Evolutionary conservation across 305 asterid genomes (phyloP), one percentile per base, ranked within the genome.

Genomic region (Fraxinus latifolia): DNA sequence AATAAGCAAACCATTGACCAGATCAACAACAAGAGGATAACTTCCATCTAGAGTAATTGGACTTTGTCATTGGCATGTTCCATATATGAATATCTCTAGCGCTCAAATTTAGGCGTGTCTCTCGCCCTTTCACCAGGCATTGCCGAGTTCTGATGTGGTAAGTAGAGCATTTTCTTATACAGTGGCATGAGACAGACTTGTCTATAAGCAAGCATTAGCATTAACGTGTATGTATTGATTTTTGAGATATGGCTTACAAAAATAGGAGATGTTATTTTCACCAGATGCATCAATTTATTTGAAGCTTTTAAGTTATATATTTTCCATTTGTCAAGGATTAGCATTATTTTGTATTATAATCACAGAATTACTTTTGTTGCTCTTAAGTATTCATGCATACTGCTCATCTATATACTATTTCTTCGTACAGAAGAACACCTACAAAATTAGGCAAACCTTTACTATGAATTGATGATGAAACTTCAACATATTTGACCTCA

Each of bases 1-100:
- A 78, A 87, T 81, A 87, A 81, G 82, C 83, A 86, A 84, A 88
- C 84, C 70, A 81, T 87, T 70, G 97, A 91, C 42, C 87, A 80
- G 37, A 88, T 87, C 62, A 44, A 89, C 81, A 74, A 82, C 78
- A 77, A 82, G 85, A 85, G 87, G 89, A 86, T 90, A 68, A 90
- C 91, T 82, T 89, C 93, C 17, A 83, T 77, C 71, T 91, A 89
- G 84, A 77, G 71, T 42, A 44, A 72, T 4, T 7, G 67, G 60
- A 47, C 12, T 65, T 42, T 25, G 70, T 31, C 4, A 3, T 71
- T 73, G 3, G 68, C 36, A 21, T n/a, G 8, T 65, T 29, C 37
- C 32, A 15, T 60, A 39, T 39, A 32, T 76, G 3, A 47, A 60
- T 31, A 44, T 42, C 33, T 58, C 25, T 70, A 14, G 23, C 12